These are phyloP conservation scores for Casuarina cunninghamiana DNA, from an alignment of 306 rosid species.

Conservation along the genomic window DNA sequence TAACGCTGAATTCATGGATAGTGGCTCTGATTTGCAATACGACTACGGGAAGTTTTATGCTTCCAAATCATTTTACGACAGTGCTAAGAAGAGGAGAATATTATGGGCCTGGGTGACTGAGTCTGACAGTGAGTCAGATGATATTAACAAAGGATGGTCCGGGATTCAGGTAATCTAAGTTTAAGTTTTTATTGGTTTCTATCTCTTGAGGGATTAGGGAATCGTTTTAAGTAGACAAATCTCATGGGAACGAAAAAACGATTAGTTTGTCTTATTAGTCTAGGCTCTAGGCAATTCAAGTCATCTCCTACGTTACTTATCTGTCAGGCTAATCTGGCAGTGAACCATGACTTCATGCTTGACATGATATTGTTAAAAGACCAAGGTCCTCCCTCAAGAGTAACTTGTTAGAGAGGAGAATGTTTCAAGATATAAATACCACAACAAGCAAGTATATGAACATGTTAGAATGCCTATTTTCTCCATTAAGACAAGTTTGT, in stretches of 20 bases:
- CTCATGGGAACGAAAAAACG: not conserved
- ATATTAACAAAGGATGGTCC: slow-evolving; percentile 64
- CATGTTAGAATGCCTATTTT: no score
- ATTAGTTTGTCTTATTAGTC: no score
- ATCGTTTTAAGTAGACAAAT: not conserved
- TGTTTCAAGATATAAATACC: no score
- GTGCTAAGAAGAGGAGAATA: slow-evolving; percentile 48
- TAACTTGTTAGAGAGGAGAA: no score
- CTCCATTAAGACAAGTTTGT: no score
- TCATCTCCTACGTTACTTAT: no score
- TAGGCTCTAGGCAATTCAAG: no score
- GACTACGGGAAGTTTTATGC: slow-evolving; percentile 65
- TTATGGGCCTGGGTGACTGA: slow-evolving; percentile 56
- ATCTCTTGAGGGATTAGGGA: not conserved
- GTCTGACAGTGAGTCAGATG: slow-evolving; percentile 42
- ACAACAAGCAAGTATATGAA: no score
- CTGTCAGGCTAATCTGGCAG: not conserved
- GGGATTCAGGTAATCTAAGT: slow-evolving; percentile 60
- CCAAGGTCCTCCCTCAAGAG: no score
- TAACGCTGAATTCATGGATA: slow-evolving; percentile 35
- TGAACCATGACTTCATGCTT: not conserved
- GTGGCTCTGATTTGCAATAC: no score
- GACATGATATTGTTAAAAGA: not conserved
- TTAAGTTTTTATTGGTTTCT: not conserved
- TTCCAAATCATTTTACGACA: slow-evolving; percentile 54